Evolutionary conservation across 495 filamentous ascomycete genomes (phyloP).

Genomic region (Poronia punctata): DNA sequence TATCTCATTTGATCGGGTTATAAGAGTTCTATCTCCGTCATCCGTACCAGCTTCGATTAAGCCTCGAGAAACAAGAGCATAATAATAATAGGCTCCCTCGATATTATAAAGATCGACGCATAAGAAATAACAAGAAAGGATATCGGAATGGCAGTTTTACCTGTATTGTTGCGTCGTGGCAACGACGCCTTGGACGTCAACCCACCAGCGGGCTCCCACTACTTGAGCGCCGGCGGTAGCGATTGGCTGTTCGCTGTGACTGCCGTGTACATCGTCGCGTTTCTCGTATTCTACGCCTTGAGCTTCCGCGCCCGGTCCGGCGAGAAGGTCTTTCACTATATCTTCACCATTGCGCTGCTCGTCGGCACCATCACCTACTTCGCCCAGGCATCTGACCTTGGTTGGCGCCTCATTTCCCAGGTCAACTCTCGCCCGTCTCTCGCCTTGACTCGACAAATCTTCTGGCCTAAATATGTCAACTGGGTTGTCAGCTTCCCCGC

Average conservation of each 20-base stretch:
- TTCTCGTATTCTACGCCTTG: constrained; percentile 31
- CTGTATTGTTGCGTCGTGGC: constrained; percentile 22
- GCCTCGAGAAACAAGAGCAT: too few relatives aligned
- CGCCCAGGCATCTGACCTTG: constrained; percentile 39
- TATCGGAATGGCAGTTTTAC: too few relatives aligned
- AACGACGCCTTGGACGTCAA: constrained; percentile 41
- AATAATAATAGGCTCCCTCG: too few relatives aligned
- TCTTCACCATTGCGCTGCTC: constrained; percentile 42
- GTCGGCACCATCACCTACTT: constrained; percentile 41
- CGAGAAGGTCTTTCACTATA: constrained; percentile 49
- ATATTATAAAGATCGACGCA: too few relatives aligned
- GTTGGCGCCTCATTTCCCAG: constrained; percentile 25
- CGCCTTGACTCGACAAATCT: constrained; percentile 36
- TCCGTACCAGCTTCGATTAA: too few relatives aligned
- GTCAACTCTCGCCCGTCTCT: constrained; percentile 23
- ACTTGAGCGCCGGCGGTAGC: constrained; percentile 36
- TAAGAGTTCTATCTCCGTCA: too few relatives aligned
- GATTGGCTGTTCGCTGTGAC: constrained; percentile 42
- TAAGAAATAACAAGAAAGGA: too few relatives aligned
- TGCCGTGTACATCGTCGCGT: constrained; percentile 35
- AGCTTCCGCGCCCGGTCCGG: constrained; percentile 33
- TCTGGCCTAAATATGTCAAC: constrained; percentile 45
- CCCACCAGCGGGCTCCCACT: constrained; percentile 32
- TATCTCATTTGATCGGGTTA: too few relatives aligned
- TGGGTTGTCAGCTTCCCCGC: constrained; percentile 42